Evolutionary conservation across 352 stramenopile species (phyloP).

Genomic region (Pythium guiyangense): DNA sequence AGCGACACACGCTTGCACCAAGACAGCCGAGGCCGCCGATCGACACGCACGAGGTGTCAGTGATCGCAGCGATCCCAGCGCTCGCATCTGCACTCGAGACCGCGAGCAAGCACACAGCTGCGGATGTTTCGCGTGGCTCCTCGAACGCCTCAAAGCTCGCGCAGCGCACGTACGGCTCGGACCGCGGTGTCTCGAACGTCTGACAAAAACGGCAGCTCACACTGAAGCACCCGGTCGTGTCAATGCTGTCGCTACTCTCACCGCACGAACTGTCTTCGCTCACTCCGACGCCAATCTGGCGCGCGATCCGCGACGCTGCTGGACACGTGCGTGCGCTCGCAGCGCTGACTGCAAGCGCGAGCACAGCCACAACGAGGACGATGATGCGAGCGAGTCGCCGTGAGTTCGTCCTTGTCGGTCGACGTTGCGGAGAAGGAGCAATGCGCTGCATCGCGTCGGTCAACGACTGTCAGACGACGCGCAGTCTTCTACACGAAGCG

Average conservation of each 20-base stretch:
- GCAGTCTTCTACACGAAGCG: too few species aligned
- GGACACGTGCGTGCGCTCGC: not conserved
- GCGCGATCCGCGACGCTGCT: not conserved
- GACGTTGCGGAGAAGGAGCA: too few species aligned
- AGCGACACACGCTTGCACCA: constrained; percentile 2
- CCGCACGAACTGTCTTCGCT: not conserved
- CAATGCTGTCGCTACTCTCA: not conserved
- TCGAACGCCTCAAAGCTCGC: not conserved
- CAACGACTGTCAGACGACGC: too few species aligned
- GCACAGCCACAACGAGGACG: not conserved
- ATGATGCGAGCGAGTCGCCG: not conserved
- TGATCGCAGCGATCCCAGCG: constrained; percentile 2
- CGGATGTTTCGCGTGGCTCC: not conserved
- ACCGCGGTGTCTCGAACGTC: not conserved
- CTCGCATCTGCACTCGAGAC: not conserved
- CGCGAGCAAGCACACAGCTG: not conserved
- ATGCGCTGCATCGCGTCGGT: too few species aligned
- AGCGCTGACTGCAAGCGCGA: not conserved
- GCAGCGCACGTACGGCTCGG: constrained; percentile 4
- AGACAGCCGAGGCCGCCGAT: constrained; percentile 8
- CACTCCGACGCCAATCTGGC: constrained; percentile 1
- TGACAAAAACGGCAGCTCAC: constrained; percentile 3
- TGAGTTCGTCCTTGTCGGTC: too few species aligned
- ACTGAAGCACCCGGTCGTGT: constrained; percentile 2
- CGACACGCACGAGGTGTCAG: constrained; percentile 15